Evolutionary conservation across 768 basidiomycete species (phyloP).

Genomic region (Hypholoma sublateritium): DNA sequence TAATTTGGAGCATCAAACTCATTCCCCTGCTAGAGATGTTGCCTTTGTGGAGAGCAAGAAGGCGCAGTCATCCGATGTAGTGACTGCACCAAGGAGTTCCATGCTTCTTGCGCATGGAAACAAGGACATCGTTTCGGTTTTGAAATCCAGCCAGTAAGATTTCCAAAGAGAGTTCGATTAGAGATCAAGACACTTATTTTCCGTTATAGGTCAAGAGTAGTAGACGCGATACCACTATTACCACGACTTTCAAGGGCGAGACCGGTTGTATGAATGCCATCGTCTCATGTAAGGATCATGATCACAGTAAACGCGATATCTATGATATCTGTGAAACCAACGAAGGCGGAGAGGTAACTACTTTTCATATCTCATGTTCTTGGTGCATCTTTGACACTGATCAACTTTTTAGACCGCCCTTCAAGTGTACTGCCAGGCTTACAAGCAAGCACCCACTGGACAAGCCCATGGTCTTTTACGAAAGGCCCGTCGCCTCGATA

Average conservation of each 20-base stretch:
- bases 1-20: not conserved
- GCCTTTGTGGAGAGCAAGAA: conserved; percentile 65
- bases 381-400: not conserved
- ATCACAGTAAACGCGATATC: conserved; percentile 60
- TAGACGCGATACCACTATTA: conserved; percentile 62
- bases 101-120: conserved; percentile 89
- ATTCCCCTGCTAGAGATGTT: conserved; percentile 55
- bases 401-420: conserved; percentile 67
- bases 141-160: conserved; percentile 79
- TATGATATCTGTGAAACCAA: conserved; percentile 87
- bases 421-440: conserved; percentile 81
- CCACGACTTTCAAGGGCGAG: conserved; percentile 75
- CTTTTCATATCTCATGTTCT: not conserved
- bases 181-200: not conserved
- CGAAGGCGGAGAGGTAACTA: conserved; percentile 75
- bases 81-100: conserved; percentile 80
- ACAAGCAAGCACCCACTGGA: conserved; percentile 74
- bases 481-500: conserved; percentile 84
- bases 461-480: conserved; percentile 86
- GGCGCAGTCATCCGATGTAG: conserved; percentile 85
- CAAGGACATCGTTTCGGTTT: conserved; percentile 87
- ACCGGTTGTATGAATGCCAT: conserved; percentile 78
- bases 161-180: not conserved
- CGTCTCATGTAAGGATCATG: conserved; percentile 79
- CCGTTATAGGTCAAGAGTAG: conserved; percentile 73